Conservation (phyloP, 2,329 filamentous ascomycete species). For the Neonectria neomacrospora region DNA sequence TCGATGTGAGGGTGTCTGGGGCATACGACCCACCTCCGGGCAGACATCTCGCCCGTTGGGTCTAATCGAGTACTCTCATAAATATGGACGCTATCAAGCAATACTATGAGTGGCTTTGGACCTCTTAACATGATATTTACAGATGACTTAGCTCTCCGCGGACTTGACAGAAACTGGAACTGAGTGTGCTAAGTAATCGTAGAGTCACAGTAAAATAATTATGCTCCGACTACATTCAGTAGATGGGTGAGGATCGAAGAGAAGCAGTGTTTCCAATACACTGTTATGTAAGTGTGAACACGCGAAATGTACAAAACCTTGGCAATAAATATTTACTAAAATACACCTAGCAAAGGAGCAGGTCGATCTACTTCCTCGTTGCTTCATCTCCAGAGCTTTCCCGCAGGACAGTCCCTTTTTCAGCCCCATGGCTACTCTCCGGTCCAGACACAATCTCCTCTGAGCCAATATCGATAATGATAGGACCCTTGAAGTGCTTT, state of each 20-base stretch:
- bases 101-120: too few relatives aligned
- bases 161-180: background rate
- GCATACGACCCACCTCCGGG: too few relatives aligned
- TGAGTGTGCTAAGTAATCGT: background rate
- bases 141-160: too few relatives aligned
- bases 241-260: too few relatives aligned
- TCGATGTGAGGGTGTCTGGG: too few relatives aligned
- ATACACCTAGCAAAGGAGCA: background rate
- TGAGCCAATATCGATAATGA: constrained; percentile 29
- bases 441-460: constrained; percentile 22
- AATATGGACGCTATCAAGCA: too few relatives aligned
- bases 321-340: background rate
- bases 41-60: too few relatives aligned
- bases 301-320: background rate
- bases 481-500: constrained; percentile 70
- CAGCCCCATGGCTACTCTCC: constrained; percentile 17
- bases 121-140: too few relatives aligned
- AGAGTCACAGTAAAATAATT: too few relatives aligned
- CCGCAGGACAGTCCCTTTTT: constrained; percentile 25
- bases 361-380: constrained; percentile 15
- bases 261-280: background rate
- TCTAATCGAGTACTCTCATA: too few relatives aligned
- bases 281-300: too few relatives aligned
- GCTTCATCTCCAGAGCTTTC: constrained; percentile 32
- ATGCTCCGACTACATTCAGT: too few relatives aligned